A percentile compares a stretch with the other conserved stretches of the same genome.
phyloP scores from a whole-genome alignment of 768 basidiomycete species.

The Nidularia pulvinata region DNA sequence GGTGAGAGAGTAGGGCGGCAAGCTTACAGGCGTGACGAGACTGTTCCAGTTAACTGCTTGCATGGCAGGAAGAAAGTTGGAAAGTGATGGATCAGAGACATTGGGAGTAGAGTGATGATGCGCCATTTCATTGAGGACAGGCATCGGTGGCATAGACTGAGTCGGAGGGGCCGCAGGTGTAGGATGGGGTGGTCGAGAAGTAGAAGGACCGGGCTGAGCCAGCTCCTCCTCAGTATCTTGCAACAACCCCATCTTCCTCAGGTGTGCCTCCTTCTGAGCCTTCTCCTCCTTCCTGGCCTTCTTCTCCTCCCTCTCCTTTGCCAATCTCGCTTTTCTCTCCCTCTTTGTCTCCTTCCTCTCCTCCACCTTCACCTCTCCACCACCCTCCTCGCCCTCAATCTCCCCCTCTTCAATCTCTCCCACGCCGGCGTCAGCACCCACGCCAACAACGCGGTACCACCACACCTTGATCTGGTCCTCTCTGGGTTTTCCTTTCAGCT shows the following conservation, averaged over 20 bases:
- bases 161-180: too few relatives aligned
- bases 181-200: too few relatives aligned
- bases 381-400: slow-evolving; percentile 38
- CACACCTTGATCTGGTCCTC: slow-evolving; percentile 45
- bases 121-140: not conserved
- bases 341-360: slow-evolving; percentile 22
- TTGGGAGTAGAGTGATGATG: not conserved
- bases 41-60: not conserved
- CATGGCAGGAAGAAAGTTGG: not conserved
- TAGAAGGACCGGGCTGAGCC: too few relatives aligned
- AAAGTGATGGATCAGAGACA: not conserved
- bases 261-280: slow-evolving; percentile 1
- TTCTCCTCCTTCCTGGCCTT: slow-evolving; percentile 4
- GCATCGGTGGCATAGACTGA: too few relatives aligned
- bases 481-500: slow-evolving; percentile 40
- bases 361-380: slow-evolving; percentile 17
- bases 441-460: slow-evolving; percentile 46
- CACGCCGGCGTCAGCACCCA: slow-evolving; percentile 34
- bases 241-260: not conserved
- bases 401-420: slow-evolving; percentile 51
- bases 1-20: not conserved
- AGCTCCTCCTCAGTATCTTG: too few relatives aligned
- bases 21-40: not conserved
- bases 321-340: slow-evolving; percentile 21
- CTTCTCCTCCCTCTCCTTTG: slow-evolving; percentile 21